Evolutionary conservation across 108 stramenopile genomes (phyloP).

Genomic region (Epipyxis sp.): DNA sequence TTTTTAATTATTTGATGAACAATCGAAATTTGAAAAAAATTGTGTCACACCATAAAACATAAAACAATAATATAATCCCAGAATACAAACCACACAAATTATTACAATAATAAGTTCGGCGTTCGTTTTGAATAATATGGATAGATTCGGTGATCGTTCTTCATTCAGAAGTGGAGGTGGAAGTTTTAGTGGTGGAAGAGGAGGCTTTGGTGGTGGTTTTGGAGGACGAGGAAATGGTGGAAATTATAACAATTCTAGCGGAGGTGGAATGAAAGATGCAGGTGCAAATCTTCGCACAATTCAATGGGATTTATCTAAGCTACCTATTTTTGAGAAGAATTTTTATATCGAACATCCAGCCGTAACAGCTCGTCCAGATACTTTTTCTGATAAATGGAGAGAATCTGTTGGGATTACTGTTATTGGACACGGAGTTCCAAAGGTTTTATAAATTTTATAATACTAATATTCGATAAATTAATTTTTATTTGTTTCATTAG

Average conservation of each 20-base stretch:
- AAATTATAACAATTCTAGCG: neutral
- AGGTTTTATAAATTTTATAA: slow-evolving; percentile 48
- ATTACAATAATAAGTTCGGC: neutral
- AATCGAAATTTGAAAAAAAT: neutral
- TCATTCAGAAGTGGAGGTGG: slow-evolving; percentile 17
- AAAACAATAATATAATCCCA: neutral
- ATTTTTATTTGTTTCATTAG: neutral
- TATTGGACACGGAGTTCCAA: slow-evolving; percentile 80
- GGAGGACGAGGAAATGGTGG: slow-evolving; percentile 5
- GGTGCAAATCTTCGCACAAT: slow-evolving; percentile 51
- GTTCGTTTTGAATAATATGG: neutral
- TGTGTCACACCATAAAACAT: neutral
- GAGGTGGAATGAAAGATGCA: slow-evolving; percentile 16
- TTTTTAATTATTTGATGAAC: no score
- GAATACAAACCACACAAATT: neutral
- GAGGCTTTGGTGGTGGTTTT: slow-evolving; percentile 42
- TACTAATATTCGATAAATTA: neutral
- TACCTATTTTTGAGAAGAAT: slow-evolving; percentile 92
- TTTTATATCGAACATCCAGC: slow-evolving; percentile 99
- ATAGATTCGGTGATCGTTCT: neutral
- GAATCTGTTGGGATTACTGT: slow-evolving; percentile 76
- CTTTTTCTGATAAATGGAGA: slow-evolving; percentile 79
- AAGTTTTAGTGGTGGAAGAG: slow-evolving; percentile 38
- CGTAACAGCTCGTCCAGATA: slow-evolving; percentile 74
- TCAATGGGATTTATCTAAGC: slow-evolving; percentile 72